Conservation (phyloP, 116 monocot genomes). For the Posidonia oceanica region DNA sequence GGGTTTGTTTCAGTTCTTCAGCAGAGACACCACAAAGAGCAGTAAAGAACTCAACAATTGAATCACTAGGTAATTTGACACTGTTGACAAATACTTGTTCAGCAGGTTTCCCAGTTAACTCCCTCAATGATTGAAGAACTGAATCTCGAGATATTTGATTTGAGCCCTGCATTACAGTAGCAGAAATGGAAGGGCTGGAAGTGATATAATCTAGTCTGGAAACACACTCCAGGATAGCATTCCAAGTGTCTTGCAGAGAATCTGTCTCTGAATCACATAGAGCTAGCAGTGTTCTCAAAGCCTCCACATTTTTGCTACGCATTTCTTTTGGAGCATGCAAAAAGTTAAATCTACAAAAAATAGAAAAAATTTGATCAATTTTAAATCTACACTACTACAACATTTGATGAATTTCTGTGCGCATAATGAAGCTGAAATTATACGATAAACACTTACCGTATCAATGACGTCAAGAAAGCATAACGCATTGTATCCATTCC, state of each 20-base stretch:
- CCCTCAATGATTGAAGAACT: slow-evolving; percentile 72
- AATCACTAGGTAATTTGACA: slow-evolving; percentile 86
- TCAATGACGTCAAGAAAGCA: slow-evolving; percentile 93
- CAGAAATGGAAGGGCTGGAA: slow-evolving; percentile 66
- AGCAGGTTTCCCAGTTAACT: slow-evolving; percentile 83
- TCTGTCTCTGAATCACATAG: slow-evolving; percentile 67
- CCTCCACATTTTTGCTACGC: slow-evolving; percentile 98
- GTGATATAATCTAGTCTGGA: slow-evolving; percentile 94
- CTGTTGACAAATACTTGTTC: slow-evolving; percentile 93
- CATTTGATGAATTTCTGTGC: not conserved
- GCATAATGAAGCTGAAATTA: not conserved
- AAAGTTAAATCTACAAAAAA: slow-evolving; percentile 74
- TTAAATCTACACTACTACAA: not conserved
- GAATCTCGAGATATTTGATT: slow-evolving; percentile 97
- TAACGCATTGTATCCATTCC: slow-evolving; percentile 99
- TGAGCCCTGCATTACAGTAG: slow-evolving; percentile 91
- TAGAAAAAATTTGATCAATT: not conserved
- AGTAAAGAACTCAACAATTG: slow-evolving; percentile 89
- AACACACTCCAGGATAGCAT: slow-evolving; percentile 95
- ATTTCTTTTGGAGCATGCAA: slow-evolving; percentile 98
- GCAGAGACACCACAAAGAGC: slow-evolving; percentile 95
- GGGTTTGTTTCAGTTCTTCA: slow-evolving; percentile 90
- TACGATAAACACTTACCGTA: slow-evolving; percentile 39
- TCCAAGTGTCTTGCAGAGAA: slow-evolving; percentile 95
- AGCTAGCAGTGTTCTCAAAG: slow-evolving; percentile 69